Base-by-base conservation (phyloP, 2,329 filamentous ascomycete species). In the Aspergillus fischeri region DNA sequence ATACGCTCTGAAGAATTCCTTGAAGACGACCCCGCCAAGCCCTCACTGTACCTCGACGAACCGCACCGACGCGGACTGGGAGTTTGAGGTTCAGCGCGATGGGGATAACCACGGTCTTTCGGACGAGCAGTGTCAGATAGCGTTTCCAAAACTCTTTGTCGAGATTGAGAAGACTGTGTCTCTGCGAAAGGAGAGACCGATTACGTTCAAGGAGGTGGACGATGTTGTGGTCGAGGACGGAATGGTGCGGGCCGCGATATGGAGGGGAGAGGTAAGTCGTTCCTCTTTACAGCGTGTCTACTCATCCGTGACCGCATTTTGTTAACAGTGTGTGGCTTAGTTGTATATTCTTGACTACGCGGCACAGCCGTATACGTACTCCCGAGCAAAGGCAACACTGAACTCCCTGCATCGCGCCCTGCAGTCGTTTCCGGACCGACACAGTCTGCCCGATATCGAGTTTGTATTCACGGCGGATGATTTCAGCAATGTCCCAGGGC, bases 391-490 rank as follows among this genome's bases (percentile, higher is more conserved):
- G 61, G 78, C 78, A 2, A 79, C 78, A 0, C 69, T 82, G 2
- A 74, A 78, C 60, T 72, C 78, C 6, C 70, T 83, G 29, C 73
- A 82, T 58, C 78, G 80, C 32, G 78, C 80, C 8, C 70, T 83
- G 14, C 62, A 70, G 29, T 68, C 76, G 2, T 72, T 73, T 27
- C 73, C 78, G 5, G 64, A 72, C 42, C 67, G 69, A 14, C 62
- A 73, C 10, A 65, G 61, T 10, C 70, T 82, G 10, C 80, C 80
- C 7, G 77, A 78, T 52, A 75, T 81, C 52, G 80, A 82, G 61
- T 81, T 82, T 60, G 73, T 76, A 38, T 75, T 81, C 58, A 77
- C 74, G 17, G 69, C 77, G 2, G 77, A 81, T 55, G 80, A 82
- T 61, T 75, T 70, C 41, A 71, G 71, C 48, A 65, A 71, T 14